A percentile compares a stretch with the other conserved stretches of the same genome.
phyloP scores from a whole-genome alignment of 768 basidiomycete species.

The Tulasnella sp. region DNA sequence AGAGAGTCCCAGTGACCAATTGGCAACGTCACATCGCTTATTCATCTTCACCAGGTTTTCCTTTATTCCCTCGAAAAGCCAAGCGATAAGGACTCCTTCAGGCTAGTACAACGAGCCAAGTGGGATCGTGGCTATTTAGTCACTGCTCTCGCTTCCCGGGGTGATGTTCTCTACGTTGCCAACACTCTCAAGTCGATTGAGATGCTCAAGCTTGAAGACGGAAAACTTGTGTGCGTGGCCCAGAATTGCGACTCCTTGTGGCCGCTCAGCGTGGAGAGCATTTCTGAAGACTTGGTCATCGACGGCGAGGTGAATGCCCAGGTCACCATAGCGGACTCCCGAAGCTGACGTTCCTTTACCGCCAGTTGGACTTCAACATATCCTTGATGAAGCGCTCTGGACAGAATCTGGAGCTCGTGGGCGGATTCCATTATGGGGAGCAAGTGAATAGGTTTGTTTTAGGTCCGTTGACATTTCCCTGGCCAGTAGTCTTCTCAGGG shows the following conservation, averaged over 20 bases:
- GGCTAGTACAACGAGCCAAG: slow-evolving; percentile 35
- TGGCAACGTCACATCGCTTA: neutral
- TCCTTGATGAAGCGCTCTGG: slow-evolving; percentile 47
- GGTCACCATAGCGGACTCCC: neutral
- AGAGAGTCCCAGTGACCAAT: neutral
- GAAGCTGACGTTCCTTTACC: neutral
- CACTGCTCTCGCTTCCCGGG: slow-evolving; percentile 46
- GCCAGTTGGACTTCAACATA: slow-evolving; percentile 53
- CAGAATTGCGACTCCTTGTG: slow-evolving; percentile 66
- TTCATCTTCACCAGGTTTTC: slow-evolving; percentile 29
- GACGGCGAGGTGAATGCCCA: slow-evolving; percentile 55
- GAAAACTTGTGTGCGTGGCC: slow-evolving; percentile 42
- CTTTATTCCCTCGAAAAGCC: slow-evolving; percentile 35
- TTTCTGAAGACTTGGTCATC: slow-evolving; percentile 44
- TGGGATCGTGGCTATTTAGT: slow-evolving; percentile 83
- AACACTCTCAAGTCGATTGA: slow-evolving; percentile 75
- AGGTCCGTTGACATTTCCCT: slow-evolving; percentile 33
- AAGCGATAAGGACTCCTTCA: slow-evolving; percentile 26
- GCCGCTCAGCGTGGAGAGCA: slow-evolving; percentile 52
- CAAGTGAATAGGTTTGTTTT: slow-evolving; percentile 61
- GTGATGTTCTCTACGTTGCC: slow-evolving; percentile 49
- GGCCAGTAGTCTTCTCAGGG: neutral
- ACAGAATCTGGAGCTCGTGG: slow-evolving; percentile 45
- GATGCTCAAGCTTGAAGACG: slow-evolving; percentile 40
- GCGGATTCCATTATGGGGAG: slow-evolving; percentile 64